Conservation (phyloP, 305 asterid genomes). For the Fraxinus paxiana region DNA sequence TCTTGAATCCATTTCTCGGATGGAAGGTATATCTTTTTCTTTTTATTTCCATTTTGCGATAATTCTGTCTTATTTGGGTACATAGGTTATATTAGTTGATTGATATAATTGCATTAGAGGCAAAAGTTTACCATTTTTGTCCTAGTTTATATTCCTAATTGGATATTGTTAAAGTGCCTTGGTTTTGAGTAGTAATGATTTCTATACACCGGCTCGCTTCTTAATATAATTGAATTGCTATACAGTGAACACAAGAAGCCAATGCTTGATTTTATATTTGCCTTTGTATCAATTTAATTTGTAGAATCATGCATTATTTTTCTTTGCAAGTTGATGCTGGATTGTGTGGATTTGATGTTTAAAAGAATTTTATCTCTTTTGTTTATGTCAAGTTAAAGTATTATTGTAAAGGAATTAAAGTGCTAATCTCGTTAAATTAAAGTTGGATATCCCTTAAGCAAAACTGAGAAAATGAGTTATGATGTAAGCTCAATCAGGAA, state of each 20-base stretch:
- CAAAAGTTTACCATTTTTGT: background rate
- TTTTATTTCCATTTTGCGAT: background rate
- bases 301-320: background rate
- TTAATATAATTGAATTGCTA: background rate
- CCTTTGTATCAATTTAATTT: background rate
- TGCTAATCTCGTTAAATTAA: background rate
- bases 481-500: slow-evolving; percentile 44
- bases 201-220: background rate
- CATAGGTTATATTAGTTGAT: background rate
- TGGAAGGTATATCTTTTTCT: slow-evolving; percentile 50
- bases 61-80: slow-evolving; percentile 13
- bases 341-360: background rate
- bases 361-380: background rate
- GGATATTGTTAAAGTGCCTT: background rate
- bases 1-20: slow-evolving; percentile 56
- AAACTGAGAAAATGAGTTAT: slow-evolving; percentile 14
- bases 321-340: background rate
- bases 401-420: background rate
- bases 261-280: background rate
- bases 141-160: background rate
- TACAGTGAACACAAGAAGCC: background rate
- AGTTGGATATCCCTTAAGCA: background rate
- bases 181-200: background rate
- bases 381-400: background rate
- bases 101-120: background rate